These are phyloP conservation scores for Alternaria sp. DNA, from an alignment of 2,329 filamentous ascomycete species.

Conservation along the genomic window DNA sequence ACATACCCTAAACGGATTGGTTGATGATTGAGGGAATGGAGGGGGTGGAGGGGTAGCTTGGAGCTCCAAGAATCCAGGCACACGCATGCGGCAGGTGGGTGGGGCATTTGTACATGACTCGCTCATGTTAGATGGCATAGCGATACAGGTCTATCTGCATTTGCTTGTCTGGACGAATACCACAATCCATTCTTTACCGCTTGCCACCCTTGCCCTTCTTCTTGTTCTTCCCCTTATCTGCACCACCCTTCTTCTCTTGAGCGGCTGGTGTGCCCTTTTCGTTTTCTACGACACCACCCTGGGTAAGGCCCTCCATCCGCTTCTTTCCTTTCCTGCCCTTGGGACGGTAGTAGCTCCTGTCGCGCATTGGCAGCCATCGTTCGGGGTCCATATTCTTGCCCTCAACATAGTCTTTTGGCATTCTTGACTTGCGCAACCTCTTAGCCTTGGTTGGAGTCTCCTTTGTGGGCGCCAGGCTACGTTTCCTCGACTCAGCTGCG, in stretches of 20 bases:
- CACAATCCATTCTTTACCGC: conserved; percentile 27
- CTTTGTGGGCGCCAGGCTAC: conserved; percentile 48
- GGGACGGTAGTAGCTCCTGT: conserved; percentile 86
- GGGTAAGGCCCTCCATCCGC: conserved; percentile 73
- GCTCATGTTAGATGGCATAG: conserved; percentile 5
- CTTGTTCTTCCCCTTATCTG: conserved; percentile 48
- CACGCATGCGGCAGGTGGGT: conserved; percentile 5
- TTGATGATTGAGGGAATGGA: background rate
- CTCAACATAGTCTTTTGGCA: conserved; percentile 78
- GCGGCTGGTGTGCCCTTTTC: conserved; percentile 56
- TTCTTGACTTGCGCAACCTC: conserved; percentile 65
- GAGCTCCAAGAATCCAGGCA: background rate
- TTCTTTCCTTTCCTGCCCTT: conserved; percentile 94
- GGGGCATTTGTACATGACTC: conserved; percentile 14
- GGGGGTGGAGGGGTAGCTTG: conserved; percentile 18
- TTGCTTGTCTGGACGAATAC: background rate
- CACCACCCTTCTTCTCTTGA: conserved; percentile 45
- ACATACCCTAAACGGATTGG: background rate
- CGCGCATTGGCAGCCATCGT: conserved; percentile 89
- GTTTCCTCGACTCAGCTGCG: conserved; percentile 52
- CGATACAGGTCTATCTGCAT: background rate
- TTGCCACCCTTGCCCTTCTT: conserved; percentile 51
- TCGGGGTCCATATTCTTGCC: conserved; percentile 86
- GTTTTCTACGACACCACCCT: conserved; percentile 82
- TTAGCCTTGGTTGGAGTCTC: conserved; percentile 62